A percentile compares a stretch with the other conserved stretches of the same genome.
Evolutionary conservation across 2,329 filamentous ascomycete species (phyloP).

Genomic region (Phialemonium atrogriseum): DNA sequence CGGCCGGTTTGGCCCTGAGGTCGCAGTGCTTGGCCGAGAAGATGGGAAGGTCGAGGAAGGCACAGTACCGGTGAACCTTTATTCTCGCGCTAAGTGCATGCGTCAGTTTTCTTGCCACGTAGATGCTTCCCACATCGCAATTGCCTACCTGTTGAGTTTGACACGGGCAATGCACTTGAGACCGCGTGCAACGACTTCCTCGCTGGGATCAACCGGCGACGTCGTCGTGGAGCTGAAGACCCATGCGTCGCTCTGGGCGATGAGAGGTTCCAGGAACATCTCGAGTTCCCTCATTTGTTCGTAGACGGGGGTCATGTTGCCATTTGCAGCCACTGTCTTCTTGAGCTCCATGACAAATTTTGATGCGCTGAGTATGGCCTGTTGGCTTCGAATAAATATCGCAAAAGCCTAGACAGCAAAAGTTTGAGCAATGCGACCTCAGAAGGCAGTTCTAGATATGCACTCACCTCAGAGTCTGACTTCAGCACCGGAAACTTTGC

Average conservation of each 20-base stretch:
- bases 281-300: constrained; percentile 32
- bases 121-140: not conserved
- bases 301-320: constrained; percentile 30
- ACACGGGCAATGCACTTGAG: constrained; percentile 38
- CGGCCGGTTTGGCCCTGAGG: constrained; percentile 23
- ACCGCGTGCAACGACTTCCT: constrained; percentile 32
- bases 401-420: constrained; percentile 33
- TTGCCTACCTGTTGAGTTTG: constrained; percentile 39
- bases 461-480: constrained; percentile 30
- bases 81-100: constrained; percentile 34
- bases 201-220: constrained; percentile 26
- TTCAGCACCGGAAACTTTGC: constrained; percentile 31
- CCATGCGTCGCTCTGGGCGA: constrained; percentile 27
- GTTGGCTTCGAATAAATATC: constrained; percentile 36
- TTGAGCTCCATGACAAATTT: constrained; percentile 40
- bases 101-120: not conserved
- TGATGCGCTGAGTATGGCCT: constrained; percentile 36
- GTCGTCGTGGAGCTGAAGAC: constrained; percentile 21
- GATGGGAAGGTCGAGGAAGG: constrained; percentile 40
- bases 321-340: constrained; percentile 26
- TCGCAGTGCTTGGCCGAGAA: constrained; percentile 42
- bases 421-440: constrained; percentile 9
- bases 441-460: not conserved
- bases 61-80: constrained; percentile 42
- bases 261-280: constrained; percentile 25